Conservation (phyloP, 306 rosid genomes). For the Cyamopsis tetragonoloba region DNA sequence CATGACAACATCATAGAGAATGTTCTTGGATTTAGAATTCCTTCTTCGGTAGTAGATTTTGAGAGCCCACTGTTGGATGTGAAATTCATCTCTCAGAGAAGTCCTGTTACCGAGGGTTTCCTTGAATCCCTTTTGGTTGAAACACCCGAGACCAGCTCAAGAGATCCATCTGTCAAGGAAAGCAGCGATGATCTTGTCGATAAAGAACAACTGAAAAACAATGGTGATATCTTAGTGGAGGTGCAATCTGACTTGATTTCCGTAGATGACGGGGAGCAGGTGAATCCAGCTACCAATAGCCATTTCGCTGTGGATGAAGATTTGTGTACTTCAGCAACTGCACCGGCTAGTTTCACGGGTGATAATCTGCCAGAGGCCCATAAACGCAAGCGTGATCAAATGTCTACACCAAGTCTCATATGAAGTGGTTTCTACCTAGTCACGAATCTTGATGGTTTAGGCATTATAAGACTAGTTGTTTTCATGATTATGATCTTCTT, state of each 20-base stretch:
- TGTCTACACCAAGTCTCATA: conserved; percentile 43
- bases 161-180: conserved; percentile 28
- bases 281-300: conserved; percentile 18
- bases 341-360: conserved; percentile 30
- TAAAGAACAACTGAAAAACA: conserved; percentile 30
- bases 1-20: conserved; percentile 49
- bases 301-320: conserved; percentile 39
- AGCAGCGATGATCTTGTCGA: conserved; percentile 17
- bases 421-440: conserved; percentile 26
- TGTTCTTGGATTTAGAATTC: conserved; percentile 53
- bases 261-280: conserved; percentile 38
- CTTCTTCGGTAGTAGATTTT: conserved; percentile 55
- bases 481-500: not conserved
- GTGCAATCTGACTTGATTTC: conserved; percentile 49
- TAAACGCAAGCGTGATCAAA: conserved; percentile 40
- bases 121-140: conserved; percentile 56
- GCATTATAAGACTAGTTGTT: not conserved
- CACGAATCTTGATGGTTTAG: not conserved
- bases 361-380: conserved; percentile 34
- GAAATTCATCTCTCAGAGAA: conserved; percentile 45
- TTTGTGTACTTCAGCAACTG: conserved; percentile 31
- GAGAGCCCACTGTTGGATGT: conserved; percentile 69
- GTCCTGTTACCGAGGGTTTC: conserved; percentile 12
- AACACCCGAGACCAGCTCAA: conserved; percentile 29
- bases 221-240: conserved; percentile 16